phyloP scores from a whole-genome alignment of 805 yeast species.

The Scheffersomyces spartinae region DNA sequence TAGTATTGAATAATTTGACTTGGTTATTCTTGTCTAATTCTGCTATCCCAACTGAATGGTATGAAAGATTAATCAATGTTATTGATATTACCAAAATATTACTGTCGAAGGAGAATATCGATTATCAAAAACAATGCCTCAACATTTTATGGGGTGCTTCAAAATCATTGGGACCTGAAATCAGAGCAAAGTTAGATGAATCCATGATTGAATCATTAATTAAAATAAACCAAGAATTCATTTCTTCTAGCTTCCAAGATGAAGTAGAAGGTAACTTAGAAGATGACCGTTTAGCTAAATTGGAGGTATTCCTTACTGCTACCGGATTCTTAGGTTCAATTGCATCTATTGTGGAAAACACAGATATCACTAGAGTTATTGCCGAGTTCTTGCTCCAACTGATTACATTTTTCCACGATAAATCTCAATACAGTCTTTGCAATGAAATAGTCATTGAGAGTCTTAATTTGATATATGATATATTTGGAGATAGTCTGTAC shows the following conservation, averaged over 20 bases:
- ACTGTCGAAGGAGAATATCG: slow-evolving; percentile 2
- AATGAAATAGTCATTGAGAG: slow-evolving; percentile 43
- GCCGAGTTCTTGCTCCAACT: slow-evolving; percentile 32
- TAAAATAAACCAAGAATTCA: no score
- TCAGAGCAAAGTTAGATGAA: slow-evolving; percentile 11
- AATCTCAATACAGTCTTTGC: slow-evolving; percentile 7
- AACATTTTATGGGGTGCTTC: slow-evolving; percentile 27
- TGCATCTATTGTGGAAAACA: slow-evolving; percentile 34
- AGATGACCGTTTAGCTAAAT: slow-evolving; percentile 4
- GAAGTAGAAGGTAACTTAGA: slow-evolving; percentile 1
- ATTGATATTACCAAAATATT: slow-evolving; percentile 15
- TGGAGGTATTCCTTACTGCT: slow-evolving; percentile 31
- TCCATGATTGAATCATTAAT: slow-evolving; percentile 17
- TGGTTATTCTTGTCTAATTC: slow-evolving; percentile 39
- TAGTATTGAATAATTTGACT: slow-evolving; percentile 59
- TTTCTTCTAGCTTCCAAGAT: no score
- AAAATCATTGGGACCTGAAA: slow-evolving; percentile 25
- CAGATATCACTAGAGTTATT: slow-evolving; percentile 32
- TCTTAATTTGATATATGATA: slow-evolving; percentile 58
- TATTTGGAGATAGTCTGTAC: slow-evolving; percentile 63
- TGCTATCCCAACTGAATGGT: slow-evolving; percentile 29
- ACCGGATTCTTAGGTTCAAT: slow-evolving; percentile 43
- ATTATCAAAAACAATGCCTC: slow-evolving; percentile 19
- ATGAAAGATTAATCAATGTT: slow-evolving; percentile 10
- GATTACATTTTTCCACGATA: slow-evolving; percentile 5